Conservation (phyloP, 176 grass and related monocot species). For the Zoysia pacifica region DNA sequence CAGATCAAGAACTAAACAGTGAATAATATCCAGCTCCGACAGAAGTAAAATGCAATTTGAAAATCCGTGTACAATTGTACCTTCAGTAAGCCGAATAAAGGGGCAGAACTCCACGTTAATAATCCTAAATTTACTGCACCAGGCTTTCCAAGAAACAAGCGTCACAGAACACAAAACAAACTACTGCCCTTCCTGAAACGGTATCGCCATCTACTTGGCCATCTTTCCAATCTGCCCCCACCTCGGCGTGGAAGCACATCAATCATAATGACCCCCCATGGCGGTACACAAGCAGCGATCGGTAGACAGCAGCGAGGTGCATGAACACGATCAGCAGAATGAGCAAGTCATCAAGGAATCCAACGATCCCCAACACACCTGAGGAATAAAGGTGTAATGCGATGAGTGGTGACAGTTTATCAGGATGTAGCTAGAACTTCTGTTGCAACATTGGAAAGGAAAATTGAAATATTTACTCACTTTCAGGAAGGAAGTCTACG, state of each 20-base stretch:
- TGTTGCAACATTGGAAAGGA: background rate
- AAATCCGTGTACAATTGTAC: background rate
- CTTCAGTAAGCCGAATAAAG: background rate
- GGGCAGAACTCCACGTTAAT: background rate
- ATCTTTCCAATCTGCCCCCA: background rate
- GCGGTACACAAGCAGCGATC: conserved; percentile 84
- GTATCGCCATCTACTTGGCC: background rate
- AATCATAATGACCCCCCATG: conserved; percentile 53
- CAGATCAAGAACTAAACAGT: background rate
- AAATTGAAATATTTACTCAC: conserved; percentile 28
- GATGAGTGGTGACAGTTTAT: background rate
- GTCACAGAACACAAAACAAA: background rate
- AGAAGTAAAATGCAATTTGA: background rate
- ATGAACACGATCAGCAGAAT: conserved; percentile 83
- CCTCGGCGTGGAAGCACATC: background rate
- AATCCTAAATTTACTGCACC: background rate
- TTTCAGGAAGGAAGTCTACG: conserved; percentile 82
- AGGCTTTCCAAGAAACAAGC: background rate
- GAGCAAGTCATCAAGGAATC: conserved; percentile 77
- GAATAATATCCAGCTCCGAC: background rate
- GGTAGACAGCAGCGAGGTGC: conserved; percentile 82
- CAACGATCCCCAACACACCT: conserved; percentile 75
- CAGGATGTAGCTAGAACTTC: background rate
- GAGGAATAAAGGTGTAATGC: background rate
- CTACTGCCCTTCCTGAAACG: background rate